These are phyloP conservation scores for Carex pumila DNA, from an alignment of 176 grass and related monocot genomes.

Conservation along the genomic window DNA sequence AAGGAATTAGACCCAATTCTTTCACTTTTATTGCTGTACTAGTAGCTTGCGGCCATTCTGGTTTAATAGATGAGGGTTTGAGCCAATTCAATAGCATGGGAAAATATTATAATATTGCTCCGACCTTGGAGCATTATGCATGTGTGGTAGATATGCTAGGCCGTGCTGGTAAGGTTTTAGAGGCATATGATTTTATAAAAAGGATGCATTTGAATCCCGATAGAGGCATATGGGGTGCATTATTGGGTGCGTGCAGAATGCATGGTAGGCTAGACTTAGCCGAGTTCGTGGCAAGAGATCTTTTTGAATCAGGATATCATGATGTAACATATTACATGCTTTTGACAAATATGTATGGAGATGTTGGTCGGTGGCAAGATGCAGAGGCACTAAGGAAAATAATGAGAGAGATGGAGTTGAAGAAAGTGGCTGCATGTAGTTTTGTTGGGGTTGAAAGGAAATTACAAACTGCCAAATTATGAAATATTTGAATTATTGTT, in stretches of 20 bases:
- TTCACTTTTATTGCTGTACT: conserved; percentile 71
- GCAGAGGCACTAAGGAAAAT: conserved; percentile 27
- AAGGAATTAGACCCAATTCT: conserved; percentile 51
- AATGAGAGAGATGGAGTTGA: conserved; percentile 42
- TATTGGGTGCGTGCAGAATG: conserved; percentile 47
- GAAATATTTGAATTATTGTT: background rate
- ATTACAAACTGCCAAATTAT: background rate
- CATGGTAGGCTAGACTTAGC: conserved; percentile 46
- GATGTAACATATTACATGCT: conserved; percentile 49
- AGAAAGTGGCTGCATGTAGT: conserved; percentile 45
- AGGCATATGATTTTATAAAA: conserved; percentile 59
- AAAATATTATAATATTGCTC: conserved; percentile 28
- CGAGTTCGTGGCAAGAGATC: conserved; percentile 33
- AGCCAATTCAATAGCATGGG: conserved; percentile 61
- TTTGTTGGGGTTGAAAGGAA: conserved; percentile 36
- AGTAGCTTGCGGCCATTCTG: conserved; percentile 51
- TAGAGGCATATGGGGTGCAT: conserved; percentile 57
- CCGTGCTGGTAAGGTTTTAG: conserved; percentile 43
- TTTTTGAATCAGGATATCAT: conserved; percentile 40
- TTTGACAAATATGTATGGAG: conserved; percentile 41
- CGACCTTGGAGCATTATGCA: conserved; percentile 58
- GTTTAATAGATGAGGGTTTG: conserved; percentile 60
- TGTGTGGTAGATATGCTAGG: conserved; percentile 78
- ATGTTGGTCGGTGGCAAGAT: conserved; percentile 49
- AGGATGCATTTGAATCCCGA: conserved; percentile 49